Base-by-base conservation (phyloP, 495 filamentous ascomycete genomes). In the Hyaloscypha bicolor region DNA sequence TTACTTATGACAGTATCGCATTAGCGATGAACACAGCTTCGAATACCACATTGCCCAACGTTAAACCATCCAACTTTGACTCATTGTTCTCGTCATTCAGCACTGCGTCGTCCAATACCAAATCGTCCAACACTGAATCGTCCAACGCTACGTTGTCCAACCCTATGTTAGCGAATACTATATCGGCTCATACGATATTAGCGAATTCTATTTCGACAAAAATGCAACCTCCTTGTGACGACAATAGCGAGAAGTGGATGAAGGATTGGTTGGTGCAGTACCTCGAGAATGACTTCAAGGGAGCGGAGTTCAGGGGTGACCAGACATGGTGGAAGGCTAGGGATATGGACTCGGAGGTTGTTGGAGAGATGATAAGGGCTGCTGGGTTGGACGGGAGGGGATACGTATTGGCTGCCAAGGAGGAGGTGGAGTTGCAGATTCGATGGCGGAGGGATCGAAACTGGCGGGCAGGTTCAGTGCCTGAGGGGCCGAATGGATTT, bases 301-400 rank as follows among this genome's bases (percentile, higher is more conserved):
- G 53, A 16, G 58, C 32, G 11, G 63, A 67, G n/a, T 16, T 21
- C 2, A 25, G 55, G 9, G 33, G n/a, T 8, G 21, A 22, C 14
- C n/a, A 45, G n/a, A 11, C 25, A n/a, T 61, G 61, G 55, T 55
- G 8, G 14, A 31, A 22, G 56, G 64, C 58, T 1, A 67, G 45
- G 39, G 42, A 30, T 2, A 12, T 37, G 32, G 53, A 71, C 48
- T 9, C 31, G 12, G 58, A 59, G 1, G 52, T 62, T 19, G 56
- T 62, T 37, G 19, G 14, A 8, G 51, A 52, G 21, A 71, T 76
- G 8, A 9, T 78, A 25, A 70, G 72, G 30, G 67, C 72, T 21
- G 57, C 14, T 19, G 70, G 48, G 37, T 73, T 69, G 8, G 72
- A 71, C 56, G 67, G 73, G 39, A 60, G 72, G 37, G 72, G 69